Conservation (phyloP, 23 red algal genomes). For the Gracilaria caudata region DNA sequence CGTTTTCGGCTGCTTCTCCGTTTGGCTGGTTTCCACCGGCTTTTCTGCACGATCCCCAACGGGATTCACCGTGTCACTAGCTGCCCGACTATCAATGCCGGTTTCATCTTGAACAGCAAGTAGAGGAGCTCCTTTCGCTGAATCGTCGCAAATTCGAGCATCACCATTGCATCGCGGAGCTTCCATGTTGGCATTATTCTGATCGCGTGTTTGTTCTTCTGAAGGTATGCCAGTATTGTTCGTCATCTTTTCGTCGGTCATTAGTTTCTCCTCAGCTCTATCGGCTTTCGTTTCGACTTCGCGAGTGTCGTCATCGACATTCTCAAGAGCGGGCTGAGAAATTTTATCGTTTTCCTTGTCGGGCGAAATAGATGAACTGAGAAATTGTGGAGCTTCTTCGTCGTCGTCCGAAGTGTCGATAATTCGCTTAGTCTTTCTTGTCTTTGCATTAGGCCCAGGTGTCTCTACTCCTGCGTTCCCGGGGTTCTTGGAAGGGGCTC, state of each 20-base stretch:
- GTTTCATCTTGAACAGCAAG: no score
- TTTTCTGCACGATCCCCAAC: background rate
- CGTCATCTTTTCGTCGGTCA: background rate
- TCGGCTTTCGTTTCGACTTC: no score
- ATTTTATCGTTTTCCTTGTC: background rate
- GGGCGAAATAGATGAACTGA: background rate
- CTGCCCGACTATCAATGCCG: no score
- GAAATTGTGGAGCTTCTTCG: background rate
- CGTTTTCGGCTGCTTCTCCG: background rate
- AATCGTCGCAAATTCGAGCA: no score
- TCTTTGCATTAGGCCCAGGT: background rate
- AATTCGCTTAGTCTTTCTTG: background rate
- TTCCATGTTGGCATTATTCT: no score
- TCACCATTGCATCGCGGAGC: no score
- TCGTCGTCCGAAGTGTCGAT: conserved; percentile 19
- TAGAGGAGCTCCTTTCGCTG: no score
- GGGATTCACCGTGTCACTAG: no score
- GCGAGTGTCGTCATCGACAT: no score
- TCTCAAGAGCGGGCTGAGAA: background rate
- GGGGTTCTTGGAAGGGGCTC: background rate
- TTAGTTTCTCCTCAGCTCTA: conserved; percentile 16
- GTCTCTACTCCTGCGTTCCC: background rate
- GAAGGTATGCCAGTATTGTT: no score
- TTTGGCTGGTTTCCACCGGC: background rate
- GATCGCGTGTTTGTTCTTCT: no score